Evolutionary conservation across 495 filamentous ascomycete genomes (phyloP).

Genomic region (Aspergillus haitiensis): DNA sequence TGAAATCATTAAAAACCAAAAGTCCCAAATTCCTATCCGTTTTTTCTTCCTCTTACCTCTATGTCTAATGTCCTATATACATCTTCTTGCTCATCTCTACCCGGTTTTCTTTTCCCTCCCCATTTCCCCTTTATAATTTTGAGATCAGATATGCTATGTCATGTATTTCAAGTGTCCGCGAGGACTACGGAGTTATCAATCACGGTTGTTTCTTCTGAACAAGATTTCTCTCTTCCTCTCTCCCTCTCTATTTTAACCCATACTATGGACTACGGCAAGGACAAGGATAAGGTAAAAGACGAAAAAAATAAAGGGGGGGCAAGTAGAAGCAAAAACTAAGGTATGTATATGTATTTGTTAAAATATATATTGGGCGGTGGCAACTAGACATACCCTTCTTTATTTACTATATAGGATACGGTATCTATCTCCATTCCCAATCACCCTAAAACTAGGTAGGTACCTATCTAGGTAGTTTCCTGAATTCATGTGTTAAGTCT

Average conservation of each 20-base stretch:
- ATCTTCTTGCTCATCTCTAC: not conserved
- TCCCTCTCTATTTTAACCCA: no score
- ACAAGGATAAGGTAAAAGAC: no score
- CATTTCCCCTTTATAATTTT: not conserved
- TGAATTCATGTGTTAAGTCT: not conserved
- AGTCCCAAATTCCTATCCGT: not conserved
- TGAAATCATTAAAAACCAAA: conserved; percentile 6
- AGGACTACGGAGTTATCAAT: conserved; percentile 21
- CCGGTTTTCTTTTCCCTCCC: not conserved
- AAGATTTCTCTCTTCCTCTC: no score
- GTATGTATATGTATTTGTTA: no score
- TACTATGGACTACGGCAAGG: no score
- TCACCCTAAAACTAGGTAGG: no score
- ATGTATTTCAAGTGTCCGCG: conserved; percentile 7
- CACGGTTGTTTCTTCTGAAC: conserved; percentile 14
- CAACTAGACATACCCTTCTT: no score
- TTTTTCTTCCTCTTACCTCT: not conserved
- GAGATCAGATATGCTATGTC: conserved; percentile 2
- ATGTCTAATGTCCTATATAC: no score
- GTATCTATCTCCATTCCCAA: no score
- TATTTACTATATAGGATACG: no score
- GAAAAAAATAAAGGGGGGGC: no score
- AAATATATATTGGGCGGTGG: no score
- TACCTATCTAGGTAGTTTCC: not conserved
- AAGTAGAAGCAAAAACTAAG: not conserved